phyloP scores from a whole-genome alignment of 1,139 yeast species.

The Geotrichum klebahnii region DNA sequence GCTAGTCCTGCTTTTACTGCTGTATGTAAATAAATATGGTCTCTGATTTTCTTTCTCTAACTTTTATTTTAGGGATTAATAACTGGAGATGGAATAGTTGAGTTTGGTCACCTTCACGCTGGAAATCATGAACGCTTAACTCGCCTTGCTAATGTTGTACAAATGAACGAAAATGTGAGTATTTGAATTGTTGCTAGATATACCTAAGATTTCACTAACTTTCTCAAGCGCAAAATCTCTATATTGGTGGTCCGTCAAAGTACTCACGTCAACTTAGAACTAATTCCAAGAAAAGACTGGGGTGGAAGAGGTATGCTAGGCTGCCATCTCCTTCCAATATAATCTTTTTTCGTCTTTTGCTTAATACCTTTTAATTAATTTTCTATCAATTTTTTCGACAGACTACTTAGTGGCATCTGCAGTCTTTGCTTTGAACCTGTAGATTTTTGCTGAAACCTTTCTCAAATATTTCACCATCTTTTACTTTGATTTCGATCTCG shows the following conservation, averaged over 20 bases:
- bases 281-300: constrained; percentile 61
- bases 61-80: constrained; percentile 33
- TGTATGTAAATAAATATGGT: constrained; percentile 25
- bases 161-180: constrained; percentile 22
- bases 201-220: not conserved
- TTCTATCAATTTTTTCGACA: too few relatives aligned
- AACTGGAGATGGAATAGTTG: constrained; percentile 48
- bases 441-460: too few relatives aligned
- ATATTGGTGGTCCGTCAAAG: constrained; percentile 43
- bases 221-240: constrained; percentile 34
- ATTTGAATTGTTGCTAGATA: not conserved
- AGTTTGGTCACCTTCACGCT: constrained; percentile 53
- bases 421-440: too few relatives aligned
- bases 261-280: constrained; percentile 32
- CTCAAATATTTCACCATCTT: not conserved
- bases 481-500: not conserved
- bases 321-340: constrained; percentile 56
- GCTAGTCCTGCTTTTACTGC: constrained; percentile 36
- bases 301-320: constrained; percentile 71
- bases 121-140: constrained; percentile 49
- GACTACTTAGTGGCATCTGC: too few relatives aligned
- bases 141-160: constrained; percentile 41
- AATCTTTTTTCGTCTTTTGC: constrained; percentile 22
- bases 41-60: constrained; percentile 33
- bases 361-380: too few relatives aligned